Evolutionary conservation across 2,329 filamentous ascomycete species (phyloP).

Genomic region (Scytalidium sp.): DNA sequence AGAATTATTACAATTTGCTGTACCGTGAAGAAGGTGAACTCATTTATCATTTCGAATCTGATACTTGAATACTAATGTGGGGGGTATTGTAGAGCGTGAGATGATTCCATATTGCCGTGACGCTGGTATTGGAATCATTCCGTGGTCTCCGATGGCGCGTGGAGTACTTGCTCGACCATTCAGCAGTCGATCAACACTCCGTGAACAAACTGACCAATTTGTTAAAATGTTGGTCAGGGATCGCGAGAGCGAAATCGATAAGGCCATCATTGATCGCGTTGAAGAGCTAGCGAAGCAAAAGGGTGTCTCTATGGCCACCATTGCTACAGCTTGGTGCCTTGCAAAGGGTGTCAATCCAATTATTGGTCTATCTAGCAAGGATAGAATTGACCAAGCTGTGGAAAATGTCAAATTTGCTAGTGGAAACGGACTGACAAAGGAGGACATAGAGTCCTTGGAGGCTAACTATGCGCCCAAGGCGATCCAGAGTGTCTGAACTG

Average conservation of each 20-base stretch:
- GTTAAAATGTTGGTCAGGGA: conserved; percentile 1
- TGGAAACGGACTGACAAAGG: conserved; percentile 43
- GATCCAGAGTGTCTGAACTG: no score
- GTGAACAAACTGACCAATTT: conserved; percentile 1
- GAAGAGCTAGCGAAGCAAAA: conserved; percentile 44
- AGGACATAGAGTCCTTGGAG: conserved; percentile 52
- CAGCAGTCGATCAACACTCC: background rate
- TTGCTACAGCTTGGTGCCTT: conserved; percentile 54
- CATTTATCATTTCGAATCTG: no score
- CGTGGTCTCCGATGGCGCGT: conserved; percentile 29
- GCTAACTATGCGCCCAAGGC: conserved; percentile 47
- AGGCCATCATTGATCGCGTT: conserved; percentile 5
- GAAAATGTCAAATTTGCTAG: conserved; percentile 33
- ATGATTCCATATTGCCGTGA: conserved; percentile 24
- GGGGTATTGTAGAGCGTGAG: conserved; percentile 40
- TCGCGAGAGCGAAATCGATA: conserved; percentile 17
- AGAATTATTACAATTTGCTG: conserved; percentile 55
- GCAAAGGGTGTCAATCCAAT: conserved; percentile 45
- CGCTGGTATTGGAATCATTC: conserved; percentile 27
- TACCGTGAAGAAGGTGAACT: conserved; percentile 57
- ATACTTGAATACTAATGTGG: conserved; percentile 41
- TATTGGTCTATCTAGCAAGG: conserved; percentile 47
- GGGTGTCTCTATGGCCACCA: conserved; percentile 52
- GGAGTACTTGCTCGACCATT: conserved; percentile 20
- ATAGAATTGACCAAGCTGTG: conserved; percentile 53